phyloP scores from a whole-genome alignment of 805 yeast genomes.

The Saccharomycopsis javanensis region DNA sequence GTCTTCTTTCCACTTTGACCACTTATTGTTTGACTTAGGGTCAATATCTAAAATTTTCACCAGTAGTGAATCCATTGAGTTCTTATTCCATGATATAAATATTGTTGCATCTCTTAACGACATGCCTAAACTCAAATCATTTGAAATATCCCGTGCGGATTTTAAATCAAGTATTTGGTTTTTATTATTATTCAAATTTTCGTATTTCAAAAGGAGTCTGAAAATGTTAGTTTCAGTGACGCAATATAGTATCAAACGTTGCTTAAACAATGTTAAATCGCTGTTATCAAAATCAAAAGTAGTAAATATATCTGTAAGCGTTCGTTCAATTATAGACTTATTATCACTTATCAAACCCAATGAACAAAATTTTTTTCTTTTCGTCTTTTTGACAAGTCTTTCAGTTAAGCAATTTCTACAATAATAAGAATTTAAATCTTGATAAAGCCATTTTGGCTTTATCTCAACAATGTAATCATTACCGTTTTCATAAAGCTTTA shows the following conservation, averaged over 20 bases:
- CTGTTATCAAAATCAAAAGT: background rate
- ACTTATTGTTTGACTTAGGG: slow-evolving; percentile 35
- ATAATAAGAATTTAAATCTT: slow-evolving; percentile 33
- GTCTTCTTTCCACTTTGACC: slow-evolving; percentile 36
- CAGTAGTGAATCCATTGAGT: slow-evolving; percentile 9
- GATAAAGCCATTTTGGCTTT: slow-evolving; percentile 52
- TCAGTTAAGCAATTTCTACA: slow-evolving; percentile 49
- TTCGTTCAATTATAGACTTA: slow-evolving; percentile 25
- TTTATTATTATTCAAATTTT: slow-evolving; percentile 24
- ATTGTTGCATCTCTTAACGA: slow-evolving; percentile 49
- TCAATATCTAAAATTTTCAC: slow-evolving; percentile 44
- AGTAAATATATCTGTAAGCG: slow-evolving; percentile 25
- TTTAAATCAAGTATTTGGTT: slow-evolving; percentile 26
- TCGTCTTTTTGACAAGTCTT: slow-evolving; percentile 24
- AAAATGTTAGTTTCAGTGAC: slow-evolving; percentile 26
- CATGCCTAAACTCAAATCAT: slow-evolving; percentile 39
- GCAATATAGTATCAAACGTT: slow-evolving; percentile 4
- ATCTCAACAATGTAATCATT: slow-evolving; percentile 34
- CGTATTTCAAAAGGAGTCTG: slow-evolving; percentile 26
- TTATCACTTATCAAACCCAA: slow-evolving; percentile 33
- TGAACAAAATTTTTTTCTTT: slow-evolving; percentile 36
- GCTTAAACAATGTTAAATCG: background rate
- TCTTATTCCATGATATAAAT: slow-evolving; percentile 23
- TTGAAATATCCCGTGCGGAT: slow-evolving; percentile 27
- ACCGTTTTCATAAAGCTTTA: slow-evolving; percentile 25